Conservation (phyloP, 306 rosid genomes). For the Morella rubra region DNA sequence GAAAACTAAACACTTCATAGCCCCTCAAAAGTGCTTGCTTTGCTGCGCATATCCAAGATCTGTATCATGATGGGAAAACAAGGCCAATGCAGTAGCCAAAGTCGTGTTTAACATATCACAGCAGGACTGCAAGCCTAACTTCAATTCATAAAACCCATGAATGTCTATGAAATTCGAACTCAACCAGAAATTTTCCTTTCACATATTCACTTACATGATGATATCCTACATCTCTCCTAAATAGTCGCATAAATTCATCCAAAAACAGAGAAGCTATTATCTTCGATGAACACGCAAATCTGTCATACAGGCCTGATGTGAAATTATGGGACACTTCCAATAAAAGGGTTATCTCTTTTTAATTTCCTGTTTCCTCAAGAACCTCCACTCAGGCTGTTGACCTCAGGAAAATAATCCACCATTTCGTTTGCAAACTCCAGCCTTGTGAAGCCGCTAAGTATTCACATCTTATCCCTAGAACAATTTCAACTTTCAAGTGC, state of each 20-base stretch:
- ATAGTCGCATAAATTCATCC: background rate
- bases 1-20: slow-evolving; percentile 51
- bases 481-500: slow-evolving; percentile 1
- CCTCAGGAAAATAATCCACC: background rate
- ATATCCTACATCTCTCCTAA: background rate
- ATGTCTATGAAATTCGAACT: background rate
- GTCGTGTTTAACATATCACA: background rate
- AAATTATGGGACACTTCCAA: background rate
- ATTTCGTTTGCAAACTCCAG: background rate
- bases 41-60: slow-evolving; percentile 23
- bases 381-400: background rate
- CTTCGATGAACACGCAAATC: background rate
- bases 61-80: background rate
- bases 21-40: slow-evolving; percentile 19
- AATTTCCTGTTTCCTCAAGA: background rate
- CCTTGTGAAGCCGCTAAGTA: background rate
- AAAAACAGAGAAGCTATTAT: background rate
- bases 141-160: background rate
- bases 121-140: background rate
- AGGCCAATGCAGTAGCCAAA: background rate
- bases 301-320: background rate
- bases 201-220: background rate
- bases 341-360: background rate
- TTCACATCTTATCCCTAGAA: background rate
- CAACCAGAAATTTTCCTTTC: background rate